Evolutionary conservation across 2,329 filamentous ascomycete species (phyloP).

Genomic region (Fusarium brevicatenulatum): DNA sequence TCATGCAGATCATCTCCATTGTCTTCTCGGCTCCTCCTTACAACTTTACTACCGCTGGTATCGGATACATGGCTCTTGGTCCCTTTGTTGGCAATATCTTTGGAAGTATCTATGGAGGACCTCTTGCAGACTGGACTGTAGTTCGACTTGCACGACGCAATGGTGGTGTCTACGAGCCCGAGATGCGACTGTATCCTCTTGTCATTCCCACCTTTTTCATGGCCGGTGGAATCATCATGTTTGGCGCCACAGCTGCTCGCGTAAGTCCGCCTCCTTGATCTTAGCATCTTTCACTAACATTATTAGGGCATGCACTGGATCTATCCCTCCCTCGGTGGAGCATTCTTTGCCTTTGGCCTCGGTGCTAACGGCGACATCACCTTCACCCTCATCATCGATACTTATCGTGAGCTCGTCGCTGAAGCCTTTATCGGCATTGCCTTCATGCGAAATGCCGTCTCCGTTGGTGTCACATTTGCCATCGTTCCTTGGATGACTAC

Average conservation of each 20-base stretch:
- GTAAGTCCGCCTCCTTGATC: slow-evolving; percentile 35
- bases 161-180: slow-evolving; percentile 55
- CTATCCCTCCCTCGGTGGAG: slow-evolving; percentile 50
- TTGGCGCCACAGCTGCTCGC: slow-evolving; percentile 49
- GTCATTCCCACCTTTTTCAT: slow-evolving; percentile 46
- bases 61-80: slow-evolving; percentile 45
- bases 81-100: slow-evolving; percentile 53
- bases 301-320: slow-evolving; percentile 56
- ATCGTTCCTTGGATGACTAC: slow-evolving; percentile 46
- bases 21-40: slow-evolving; percentile 50
- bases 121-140: slow-evolving; percentile 52
- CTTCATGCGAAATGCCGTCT: slow-evolving; percentile 47
- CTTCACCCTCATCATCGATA: slow-evolving; percentile 51
- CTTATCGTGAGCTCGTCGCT: slow-evolving; percentile 46
- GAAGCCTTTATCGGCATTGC: slow-evolving; percentile 47
- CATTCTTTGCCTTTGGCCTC: slow-evolving; percentile 52
- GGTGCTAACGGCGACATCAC: slow-evolving; percentile 51
- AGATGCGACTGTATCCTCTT: slow-evolving; percentile 53
- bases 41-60: slow-evolving; percentile 39
- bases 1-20: slow-evolving; percentile 47
- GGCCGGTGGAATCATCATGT: slow-evolving; percentile 53
- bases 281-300: background rate
- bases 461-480: slow-evolving; percentile 44
- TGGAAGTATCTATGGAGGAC: slow-evolving; percentile 53
- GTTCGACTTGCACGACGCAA: slow-evolving; percentile 52